Base-by-base conservation (phyloP, 2,329 filamentous ascomycete genomes). In the Myrmaecium sp. region DNA sequence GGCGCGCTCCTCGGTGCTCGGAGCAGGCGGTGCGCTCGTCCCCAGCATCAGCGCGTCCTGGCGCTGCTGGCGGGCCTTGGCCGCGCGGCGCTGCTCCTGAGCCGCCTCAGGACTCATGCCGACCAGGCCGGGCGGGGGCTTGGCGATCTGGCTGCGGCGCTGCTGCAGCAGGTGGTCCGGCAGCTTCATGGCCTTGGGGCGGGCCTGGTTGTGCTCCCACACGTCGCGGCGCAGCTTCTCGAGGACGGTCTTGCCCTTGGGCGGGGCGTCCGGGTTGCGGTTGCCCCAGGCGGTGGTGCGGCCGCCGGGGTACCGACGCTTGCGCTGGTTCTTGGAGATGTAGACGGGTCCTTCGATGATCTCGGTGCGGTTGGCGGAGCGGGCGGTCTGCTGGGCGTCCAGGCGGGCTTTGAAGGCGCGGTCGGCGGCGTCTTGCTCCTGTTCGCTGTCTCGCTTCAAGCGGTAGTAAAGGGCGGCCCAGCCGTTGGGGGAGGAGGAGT, bases 401-500 rank as follows among this genome's bases (percentile, higher is more conserved):
- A 51, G 44, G 21, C 39, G 36, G 30, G 44, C 36, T 29, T 40
- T 46, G 15, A 53, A 31, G 12, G 37, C 38, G 11, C 45, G 42
- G 26, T 48, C 39, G 22, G 51, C 43, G 8, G 38, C 38, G 6
- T 36, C 33, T 27, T 45, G 46, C 30, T 53, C 47, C 14, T 36
- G 38, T 30, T 56, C 47, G 5, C 55, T 47, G 13, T 56, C 49
- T 23, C 40, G 46, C 33, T 51, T 46, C 15, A 61, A 40, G 33
- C 57, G 58, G 11, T 44, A 58, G 54, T 91, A 94, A 9, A 91
- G 62, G 29, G 75, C 70, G 45, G 74, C 70, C 83, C 83, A 94
- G 32, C 70, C 71, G 18, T 59, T 58, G 0, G 74, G 69, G 34
- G 80, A 64, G 10, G 63, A 62, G 0, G 79, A 78, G 14, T 69